Base-by-base conservation (phyloP, 495 filamentous ascomycete species). In the Penicillium goetzii region DNA sequence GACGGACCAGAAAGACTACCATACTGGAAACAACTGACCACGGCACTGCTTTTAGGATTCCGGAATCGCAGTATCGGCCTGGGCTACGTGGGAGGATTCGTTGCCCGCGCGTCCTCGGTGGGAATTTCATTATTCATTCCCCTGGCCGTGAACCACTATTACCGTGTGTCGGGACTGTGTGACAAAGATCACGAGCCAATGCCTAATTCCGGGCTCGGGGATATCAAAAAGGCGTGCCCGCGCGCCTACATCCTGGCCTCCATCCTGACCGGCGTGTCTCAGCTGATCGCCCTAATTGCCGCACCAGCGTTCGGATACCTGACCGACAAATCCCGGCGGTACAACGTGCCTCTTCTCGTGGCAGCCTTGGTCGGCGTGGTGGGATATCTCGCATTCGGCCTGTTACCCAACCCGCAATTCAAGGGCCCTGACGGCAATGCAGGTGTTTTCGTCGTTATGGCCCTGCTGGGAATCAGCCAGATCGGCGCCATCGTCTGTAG, bases 401-500 rank as follows among this genome's bases (percentile, higher is more conserved):
- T 80, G 17, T 75, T 97, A 4, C 70, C 78, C 8, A 93, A 85
- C 66, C 93, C 93, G 1, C 87, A 93, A 65, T 85, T 82, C 53
- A 83, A 82, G 54, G 73, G 72, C 10, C 69, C 73, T 3, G 77
- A 88, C 52, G 90, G 90, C 8, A 86, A 78, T 40, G 80, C 85
- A 0, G 83, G 76, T 14, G 86, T 94, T 3, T 92, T 96, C 68
- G 45, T 90, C n/a, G 81, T 92, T 19, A 92, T 92, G 58, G 85
- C 87, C 3, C 72, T 96, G 14, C 82, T 97, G 23, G 95, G 95
- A 2, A 83, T 96, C 56, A 92, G 89, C 64, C 96, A 99, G 75
- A 98, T 99, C 59, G 96, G 94, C 8, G 87, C 92, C 12, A 97
- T 99, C 61, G 95, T 99, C 0, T 96, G 93, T 74, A 94, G 90